Conservation (phyloP, 2,329 filamentous ascomycete species). For the Fusarium pseudonygamai region DNA sequence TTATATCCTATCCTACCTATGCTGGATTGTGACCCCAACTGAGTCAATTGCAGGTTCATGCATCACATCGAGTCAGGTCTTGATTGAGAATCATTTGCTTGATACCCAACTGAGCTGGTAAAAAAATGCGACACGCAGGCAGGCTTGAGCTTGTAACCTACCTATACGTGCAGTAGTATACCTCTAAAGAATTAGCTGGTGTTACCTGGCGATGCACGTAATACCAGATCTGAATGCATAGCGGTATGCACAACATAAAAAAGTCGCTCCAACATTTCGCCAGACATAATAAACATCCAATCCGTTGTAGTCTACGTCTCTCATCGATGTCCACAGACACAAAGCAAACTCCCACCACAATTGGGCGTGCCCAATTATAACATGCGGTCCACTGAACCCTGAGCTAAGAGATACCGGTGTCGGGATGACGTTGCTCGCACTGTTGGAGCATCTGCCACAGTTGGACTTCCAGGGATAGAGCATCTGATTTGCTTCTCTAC, state of each 20-base stretch:
- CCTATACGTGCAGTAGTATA: not conserved
- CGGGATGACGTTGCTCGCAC: conserved; percentile 31
- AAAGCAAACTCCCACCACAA: conserved; percentile 3
- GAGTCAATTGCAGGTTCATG: conserved; percentile 29
- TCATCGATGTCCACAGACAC: conserved; percentile 2
- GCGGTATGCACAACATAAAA: conserved; percentile 41
- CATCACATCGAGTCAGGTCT: conserved; percentile 27
- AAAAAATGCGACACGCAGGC: not conserved
- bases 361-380: conserved; percentile 15
- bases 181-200: conserved; percentile 2
- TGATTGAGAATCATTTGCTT: conserved; percentile 20
- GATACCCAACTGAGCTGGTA: not conserved
- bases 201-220: conserved; percentile 25
- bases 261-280: conserved; percentile 17
- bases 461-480: not conserved
- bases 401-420: conserved; percentile 3
- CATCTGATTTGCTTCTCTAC: conserved; percentile 8
- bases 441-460: conserved; percentile 32
- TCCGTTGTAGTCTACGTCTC: not conserved
- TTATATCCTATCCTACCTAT: not conserved
- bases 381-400: conserved; percentile 18
- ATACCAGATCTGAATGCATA: conserved; percentile 36
- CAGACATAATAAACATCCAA: conserved; percentile 11
- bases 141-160: conserved; percentile 8
- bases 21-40: conserved; percentile 13